Evolutionary conservation across 106 monocot genomes (phyloP).

Genomic region (Apostasia ramifera): DNA sequence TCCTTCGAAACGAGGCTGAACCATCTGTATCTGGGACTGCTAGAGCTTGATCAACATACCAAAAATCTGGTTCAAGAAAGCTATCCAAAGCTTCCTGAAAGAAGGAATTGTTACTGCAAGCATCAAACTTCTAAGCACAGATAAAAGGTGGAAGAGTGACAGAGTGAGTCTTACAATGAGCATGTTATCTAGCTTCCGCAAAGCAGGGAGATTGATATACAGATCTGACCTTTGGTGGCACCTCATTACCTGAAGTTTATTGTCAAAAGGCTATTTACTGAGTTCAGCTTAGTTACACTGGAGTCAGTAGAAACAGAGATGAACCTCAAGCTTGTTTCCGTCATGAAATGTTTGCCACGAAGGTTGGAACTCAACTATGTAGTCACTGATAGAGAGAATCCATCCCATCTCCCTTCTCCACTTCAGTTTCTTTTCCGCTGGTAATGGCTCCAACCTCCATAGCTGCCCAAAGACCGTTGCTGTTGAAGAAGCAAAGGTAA

Average conservation of each 20-base stretch:
- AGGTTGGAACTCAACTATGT: constrained; percentile 71
- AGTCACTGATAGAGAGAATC: constrained; percentile 84
- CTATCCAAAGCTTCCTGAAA: constrained; percentile 77
- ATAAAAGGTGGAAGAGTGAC: background rate
- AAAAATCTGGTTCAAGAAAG: constrained; percentile 68
- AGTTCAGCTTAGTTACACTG: no score
- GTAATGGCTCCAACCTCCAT: constrained; percentile 76
- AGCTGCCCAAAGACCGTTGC: constrained; percentile 85
- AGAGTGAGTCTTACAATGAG: constrained; percentile 46
- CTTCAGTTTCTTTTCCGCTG: constrained; percentile 71
- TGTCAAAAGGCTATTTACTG: background rate
- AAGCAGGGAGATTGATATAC: constrained; percentile 78
- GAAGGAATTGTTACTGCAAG: background rate
- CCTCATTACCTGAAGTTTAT: constrained; percentile 63
- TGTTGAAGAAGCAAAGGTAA: constrained; percentile 10
- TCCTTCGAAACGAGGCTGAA: constrained; percentile 41
- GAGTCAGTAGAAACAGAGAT: no score
- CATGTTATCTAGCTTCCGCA: constrained; percentile 79
- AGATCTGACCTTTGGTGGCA: constrained; percentile 69
- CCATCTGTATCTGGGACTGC: constrained; percentile 49
- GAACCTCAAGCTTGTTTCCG: constrained; percentile 80
- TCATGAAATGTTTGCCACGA: constrained; percentile 86
- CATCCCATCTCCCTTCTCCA: constrained; percentile 84
- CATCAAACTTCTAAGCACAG: background rate
- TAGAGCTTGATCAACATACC: constrained; percentile 89